Base-by-base conservation (phyloP, 23 red algal species). In the Gracilaria gracilis region DNA sequence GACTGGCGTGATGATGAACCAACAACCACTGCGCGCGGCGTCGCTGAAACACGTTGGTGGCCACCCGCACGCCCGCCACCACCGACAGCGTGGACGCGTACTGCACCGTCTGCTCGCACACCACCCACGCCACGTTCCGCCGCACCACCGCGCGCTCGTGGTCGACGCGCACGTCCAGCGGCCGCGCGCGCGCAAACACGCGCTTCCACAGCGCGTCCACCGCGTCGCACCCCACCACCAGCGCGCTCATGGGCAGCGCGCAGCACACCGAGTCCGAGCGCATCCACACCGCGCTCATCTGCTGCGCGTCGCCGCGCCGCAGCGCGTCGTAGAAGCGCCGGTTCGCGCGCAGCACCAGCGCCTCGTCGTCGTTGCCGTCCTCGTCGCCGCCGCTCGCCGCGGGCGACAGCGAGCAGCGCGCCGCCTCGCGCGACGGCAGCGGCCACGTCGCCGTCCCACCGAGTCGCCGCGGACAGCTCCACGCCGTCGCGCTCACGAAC, bases 11-110 rank as follows among this genome's bases (percentile, higher is more conserved):
- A 37, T 92, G 90, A 38, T 93, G 90, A 32, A 85, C 80, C n/a
- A 93, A 48, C 51, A 80, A 53, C 90, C 90, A 93, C 57, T 27
- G 15, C 3, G 40, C 81, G 37, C 75, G 25, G 0, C 48, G 57
- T 9, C 64, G 49, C 51, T 93, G 90, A 62, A 93, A 93, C 40
- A 93, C 57, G 61, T 93, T 93, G 31, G 82, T 85, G n/a, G 90
- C 90, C 9, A 86, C 55, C 1, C 90, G 40, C 20, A 46, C 70
- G 66, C 90, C 81, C n/a, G 38, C 90, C 17, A 93, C 27, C 6
- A 66, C 21, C 49, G 67, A 24, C 36, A 58, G 34, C 24, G 78
- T 81, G 35, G 80, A 27, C 9, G 11, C 51, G 28, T 11, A 42
- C 24, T 15, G 32, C 34, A 93, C 82, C 5, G 38, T 19, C 90